phyloP scores from a whole-genome alignment of 164 flowering plant genomes.

The Dillenia turbinata region DNA sequence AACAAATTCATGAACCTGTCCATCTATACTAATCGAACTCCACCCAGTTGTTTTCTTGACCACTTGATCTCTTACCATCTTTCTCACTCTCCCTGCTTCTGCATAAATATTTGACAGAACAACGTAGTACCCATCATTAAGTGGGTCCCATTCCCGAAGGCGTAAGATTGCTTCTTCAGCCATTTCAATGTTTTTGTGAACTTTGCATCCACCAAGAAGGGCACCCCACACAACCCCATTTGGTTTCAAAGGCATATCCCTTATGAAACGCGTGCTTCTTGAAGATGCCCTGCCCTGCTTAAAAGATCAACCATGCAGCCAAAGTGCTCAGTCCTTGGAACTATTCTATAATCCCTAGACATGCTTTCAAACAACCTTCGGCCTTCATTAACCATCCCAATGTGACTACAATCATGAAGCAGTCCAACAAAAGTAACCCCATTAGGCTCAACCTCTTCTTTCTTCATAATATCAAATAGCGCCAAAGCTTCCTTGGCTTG shows the following conservation, averaged over 20 bases:
- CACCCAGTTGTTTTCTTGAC: constrained; percentile 61
- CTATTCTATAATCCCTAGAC: constrained; percentile 43
- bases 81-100: constrained; percentile 46
- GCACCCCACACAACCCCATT: constrained; percentile 68
- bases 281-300: constrained; percentile 56
- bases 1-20: constrained; percentile 49
- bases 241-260: constrained; percentile 50
- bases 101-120: constrained; percentile 64
- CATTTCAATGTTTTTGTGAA: constrained; percentile 47
- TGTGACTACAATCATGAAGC: constrained; percentile 64
- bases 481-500: constrained; percentile 41
- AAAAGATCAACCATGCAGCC: constrained; percentile 73
- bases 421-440: constrained; percentile 54
- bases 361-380: constrained; percentile 40
- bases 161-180: constrained; percentile 59
- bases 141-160: constrained; percentile 49
- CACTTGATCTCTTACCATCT: constrained; percentile 45
- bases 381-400: constrained; percentile 50
- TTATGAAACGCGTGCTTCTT: constrained; percentile 50
- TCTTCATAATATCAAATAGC: constrained; percentile 36
- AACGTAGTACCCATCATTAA: constrained; percentile 57
- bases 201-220: constrained; percentile 62
- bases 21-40: constrained; percentile 52
- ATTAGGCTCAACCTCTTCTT: constrained; percentile 45
- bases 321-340: constrained; percentile 51